Evolutionary conservation across 225 moss, liverwort and hornwort species (phyloP).

Genomic region (Pseudisothecium myosuroides): DNA sequence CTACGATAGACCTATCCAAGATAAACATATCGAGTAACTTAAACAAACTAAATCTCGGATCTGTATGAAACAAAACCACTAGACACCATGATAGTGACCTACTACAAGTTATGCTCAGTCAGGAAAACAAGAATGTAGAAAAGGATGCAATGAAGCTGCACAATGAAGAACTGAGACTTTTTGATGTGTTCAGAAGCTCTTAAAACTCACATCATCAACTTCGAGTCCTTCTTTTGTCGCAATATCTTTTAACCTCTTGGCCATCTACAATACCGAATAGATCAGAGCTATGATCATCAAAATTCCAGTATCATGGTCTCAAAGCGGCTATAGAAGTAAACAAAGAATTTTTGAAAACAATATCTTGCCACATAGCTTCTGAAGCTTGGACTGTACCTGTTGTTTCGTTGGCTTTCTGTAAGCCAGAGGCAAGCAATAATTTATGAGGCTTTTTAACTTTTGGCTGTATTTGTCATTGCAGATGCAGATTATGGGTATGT

Average conservation of each 20-base stretch:
- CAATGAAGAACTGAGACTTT: background rate
- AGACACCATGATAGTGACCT: background rate
- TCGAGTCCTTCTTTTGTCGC: slow-evolving; percentile 79
- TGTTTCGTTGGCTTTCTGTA: slow-evolving; percentile 95
- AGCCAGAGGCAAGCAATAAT: slow-evolving; percentile 72
- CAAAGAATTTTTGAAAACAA: background rate
- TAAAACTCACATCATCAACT: slow-evolving; percentile 63
- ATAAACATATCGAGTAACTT: background rate
- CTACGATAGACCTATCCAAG: background rate
- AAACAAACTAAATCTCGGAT: background rate
- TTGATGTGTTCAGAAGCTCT: background rate
- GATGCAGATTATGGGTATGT: slow-evolving; percentile 91
- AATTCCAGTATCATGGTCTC: background rate
- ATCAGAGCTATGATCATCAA: background rate
- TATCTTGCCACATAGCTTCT: background rate
- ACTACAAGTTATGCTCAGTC: background rate
- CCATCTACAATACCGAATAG: slow-evolving; percentile 52
- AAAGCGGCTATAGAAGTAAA: background rate
- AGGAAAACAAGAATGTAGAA: background rate
- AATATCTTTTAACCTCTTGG: slow-evolving; percentile 74
- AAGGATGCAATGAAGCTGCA: background rate
- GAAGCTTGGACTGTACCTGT: slow-evolving; percentile 44
- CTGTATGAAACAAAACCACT: background rate
- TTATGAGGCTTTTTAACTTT: slow-evolving; percentile 82
- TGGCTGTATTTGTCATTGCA: slow-evolving; percentile 93